Conservation (phyloP, 2,329 filamentous ascomycete species). For the Paramyrothecium sp. region DNA sequence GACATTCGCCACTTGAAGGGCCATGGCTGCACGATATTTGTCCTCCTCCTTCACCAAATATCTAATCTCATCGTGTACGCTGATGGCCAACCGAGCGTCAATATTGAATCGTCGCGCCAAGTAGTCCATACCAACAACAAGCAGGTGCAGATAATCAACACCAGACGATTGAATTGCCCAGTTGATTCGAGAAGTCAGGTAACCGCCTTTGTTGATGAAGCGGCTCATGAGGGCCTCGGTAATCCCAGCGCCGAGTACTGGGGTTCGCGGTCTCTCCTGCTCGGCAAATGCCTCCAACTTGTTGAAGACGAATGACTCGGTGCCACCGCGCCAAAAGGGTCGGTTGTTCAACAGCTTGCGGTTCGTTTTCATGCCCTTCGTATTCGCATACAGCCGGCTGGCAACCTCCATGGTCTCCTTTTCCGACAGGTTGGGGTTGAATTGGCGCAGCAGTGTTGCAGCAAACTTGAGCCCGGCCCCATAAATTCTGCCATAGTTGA, state of each 20-base stretch:
- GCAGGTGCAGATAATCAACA: constrained; percentile 92
- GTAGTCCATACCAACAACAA: constrained; percentile 94
- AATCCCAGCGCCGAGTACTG: constrained; percentile 90
- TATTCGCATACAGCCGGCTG: constrained; percentile 78
- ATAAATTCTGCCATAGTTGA: constrained; percentile 98
- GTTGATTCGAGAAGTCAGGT: constrained; percentile 95
- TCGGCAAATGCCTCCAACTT: constrained; percentile 97
- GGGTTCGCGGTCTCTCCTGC: constrained; percentile 85
- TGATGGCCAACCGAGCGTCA: constrained; percentile 81
- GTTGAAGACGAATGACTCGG: constrained; percentile 98
- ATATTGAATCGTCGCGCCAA: constrained; percentile 83
- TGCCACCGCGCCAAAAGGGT: constrained; percentile 92
- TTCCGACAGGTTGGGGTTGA: constrained; percentile 84
- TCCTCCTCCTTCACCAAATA: constrained; percentile 86
- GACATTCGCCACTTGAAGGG: constrained; percentile 87
- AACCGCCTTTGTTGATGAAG: constrained; percentile 84
- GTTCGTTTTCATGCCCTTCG: constrained; percentile 84
- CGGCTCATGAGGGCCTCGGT: constrained; percentile 91
- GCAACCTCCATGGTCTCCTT: constrained; percentile 74
- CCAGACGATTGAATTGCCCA: constrained; percentile 99
- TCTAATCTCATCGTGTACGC: constrained; percentile 95
- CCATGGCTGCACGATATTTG: constrained; percentile 87
- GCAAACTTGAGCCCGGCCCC: constrained; percentile 96
- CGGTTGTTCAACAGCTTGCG: constrained; percentile 70
- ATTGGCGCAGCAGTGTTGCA: constrained; percentile 83